These are phyloP conservation scores for Metschnikowia lachancei DNA, from an alignment of 805 yeast genomes.

Conservation along the genomic window DNA sequence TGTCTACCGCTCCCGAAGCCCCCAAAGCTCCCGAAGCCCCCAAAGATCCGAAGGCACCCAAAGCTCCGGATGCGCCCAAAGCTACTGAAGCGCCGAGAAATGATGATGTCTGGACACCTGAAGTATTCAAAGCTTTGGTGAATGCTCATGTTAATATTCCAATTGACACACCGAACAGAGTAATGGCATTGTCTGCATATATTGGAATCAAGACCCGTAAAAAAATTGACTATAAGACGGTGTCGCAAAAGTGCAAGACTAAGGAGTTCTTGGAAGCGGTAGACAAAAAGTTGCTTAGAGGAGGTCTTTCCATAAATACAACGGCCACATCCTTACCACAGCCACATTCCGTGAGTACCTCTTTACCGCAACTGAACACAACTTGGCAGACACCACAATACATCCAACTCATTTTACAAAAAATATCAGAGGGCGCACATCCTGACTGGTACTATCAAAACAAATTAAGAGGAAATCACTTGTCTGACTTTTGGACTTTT, in stretches of 20 bases:
- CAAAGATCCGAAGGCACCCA: too few species aligned
- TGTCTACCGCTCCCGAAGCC: not conserved
- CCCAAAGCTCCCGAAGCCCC: not conserved
- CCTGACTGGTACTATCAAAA: constrained; percentile 17
- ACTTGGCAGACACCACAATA: not conserved
- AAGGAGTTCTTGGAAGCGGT: constrained; percentile 5
- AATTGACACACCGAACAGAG: constrained; percentile 4
- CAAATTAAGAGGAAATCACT: constrained; percentile 9
- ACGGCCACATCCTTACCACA: not conserved
- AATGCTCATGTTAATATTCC: constrained; percentile 11
- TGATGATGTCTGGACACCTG: constrained; percentile 11
- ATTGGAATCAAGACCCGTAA: constrained; percentile 3
- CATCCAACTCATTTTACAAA: not conserved
- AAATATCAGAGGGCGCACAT: constrained; percentile 1
- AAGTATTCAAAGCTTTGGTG: constrained; percentile 11
- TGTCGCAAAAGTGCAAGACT: constrained; percentile 3
- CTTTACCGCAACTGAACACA: too few species aligned
- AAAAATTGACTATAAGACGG: not conserved
- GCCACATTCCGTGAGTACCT: not conserved
- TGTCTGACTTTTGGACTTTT: constrained; percentile 20
- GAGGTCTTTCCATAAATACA: too few species aligned
- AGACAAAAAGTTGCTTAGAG: too few species aligned
- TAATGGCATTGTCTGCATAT: constrained; percentile 2
- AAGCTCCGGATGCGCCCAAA: too few species aligned
- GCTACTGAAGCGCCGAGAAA: not conserved